These are phyloP conservation scores for Trichoderma afroharzianum DNA, from an alignment of 2,329 filamentous ascomycete species.

Conservation along the genomic window DNA sequence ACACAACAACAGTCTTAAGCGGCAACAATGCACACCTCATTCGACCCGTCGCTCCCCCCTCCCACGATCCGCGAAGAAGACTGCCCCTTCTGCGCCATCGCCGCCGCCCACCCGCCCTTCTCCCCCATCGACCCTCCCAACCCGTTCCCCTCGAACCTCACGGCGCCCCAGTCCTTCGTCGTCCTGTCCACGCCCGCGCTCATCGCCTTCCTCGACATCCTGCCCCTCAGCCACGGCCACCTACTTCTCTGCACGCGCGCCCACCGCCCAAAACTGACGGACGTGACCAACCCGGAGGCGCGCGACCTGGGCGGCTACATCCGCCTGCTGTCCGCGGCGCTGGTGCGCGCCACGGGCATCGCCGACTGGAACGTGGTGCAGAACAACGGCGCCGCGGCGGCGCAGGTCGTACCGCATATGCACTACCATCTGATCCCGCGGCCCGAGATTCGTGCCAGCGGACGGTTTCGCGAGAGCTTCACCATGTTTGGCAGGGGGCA, in stretches of 20 bases:
- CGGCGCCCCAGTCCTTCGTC: conserved; percentile 52
- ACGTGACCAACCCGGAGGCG: conserved; percentile 61
- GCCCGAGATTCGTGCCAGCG: conserved; percentile 60
- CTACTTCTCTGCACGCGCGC: conserved; percentile 73
- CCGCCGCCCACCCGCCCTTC: conserved; percentile 46
- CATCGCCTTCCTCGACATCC: conserved; percentile 88
- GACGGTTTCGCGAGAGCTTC: conserved; percentile 60
- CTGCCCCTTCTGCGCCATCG: conserved; percentile 64
- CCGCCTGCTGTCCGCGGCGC: conserved; percentile 67
- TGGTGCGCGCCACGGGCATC: conserved; percentile 66
- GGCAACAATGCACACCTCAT: conserved; percentile 24
- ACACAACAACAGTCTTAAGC: neutral
- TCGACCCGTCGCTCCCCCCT: conserved; percentile 35
- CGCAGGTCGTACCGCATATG: conserved; percentile 88
- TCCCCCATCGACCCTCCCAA: conserved; percentile 42
- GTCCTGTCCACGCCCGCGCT: conserved; percentile 74
- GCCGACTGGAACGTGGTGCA: conserved; percentile 95
- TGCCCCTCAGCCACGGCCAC: conserved; percentile 81
- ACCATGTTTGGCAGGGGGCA: conserved; percentile 78
- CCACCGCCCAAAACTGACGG: conserved; percentile 75
- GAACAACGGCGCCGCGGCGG: conserved; percentile 86
- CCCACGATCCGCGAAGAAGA: conserved; percentile 27
- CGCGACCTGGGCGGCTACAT: conserved; percentile 65
- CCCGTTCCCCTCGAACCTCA: conserved; percentile 31
- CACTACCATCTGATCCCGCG: conserved; percentile 94